Base-by-base conservation (phyloP, 352 stramenopile genomes). In the Phytophthora niederhauseri region DNA sequence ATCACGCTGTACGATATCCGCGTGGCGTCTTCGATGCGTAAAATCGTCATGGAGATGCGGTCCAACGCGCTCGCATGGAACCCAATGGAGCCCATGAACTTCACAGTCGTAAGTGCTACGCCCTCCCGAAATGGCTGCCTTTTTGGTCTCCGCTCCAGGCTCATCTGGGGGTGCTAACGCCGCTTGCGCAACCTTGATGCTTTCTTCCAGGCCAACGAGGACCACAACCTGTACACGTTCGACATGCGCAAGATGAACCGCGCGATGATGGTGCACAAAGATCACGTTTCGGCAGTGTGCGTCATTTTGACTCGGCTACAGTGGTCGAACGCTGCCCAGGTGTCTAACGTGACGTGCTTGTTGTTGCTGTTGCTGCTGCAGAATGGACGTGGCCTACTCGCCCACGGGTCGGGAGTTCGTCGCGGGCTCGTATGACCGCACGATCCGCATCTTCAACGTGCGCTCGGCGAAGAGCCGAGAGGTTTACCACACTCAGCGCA, bases 51-150 rank as follows among this genome's bases (percentile, higher is more conserved):
- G 74, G 81, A 86, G 58, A 99, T 99, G 97, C 94, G 92, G 62
- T 98, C 88, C 36, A 99, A 99, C 71, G 97, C 93, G 64, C 74
- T 99, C 17, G 97, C 98, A 65, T 99, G 98, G 98, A 99, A 99
- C 87, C 98, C 98, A 24, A 96, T 97, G 80, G 96, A 99, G 81
- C 98, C 98, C 5, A 98, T 99, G 82, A 99, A 99, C 75, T 99
- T 99, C 78, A 98, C 97, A 51, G 96, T 99, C 36, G 82, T 91
- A 78, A 68, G 77, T 87, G 19, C 57, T 19, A 28, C n/a, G 22
- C 43, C 28, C 26, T 24, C n/a, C 8, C 30, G 46, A 48, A 48
- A 58, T 59, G 63, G 20, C 28, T 38, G 2, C 43, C 50, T 62
- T 45, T 57, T 46, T 64, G 46, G 48, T 6, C 34, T 14, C 38